These are phyloP conservation scores for Polyporus arcularius DNA, from an alignment of 768 basidiomycete species.

Conservation along the genomic window DNA sequence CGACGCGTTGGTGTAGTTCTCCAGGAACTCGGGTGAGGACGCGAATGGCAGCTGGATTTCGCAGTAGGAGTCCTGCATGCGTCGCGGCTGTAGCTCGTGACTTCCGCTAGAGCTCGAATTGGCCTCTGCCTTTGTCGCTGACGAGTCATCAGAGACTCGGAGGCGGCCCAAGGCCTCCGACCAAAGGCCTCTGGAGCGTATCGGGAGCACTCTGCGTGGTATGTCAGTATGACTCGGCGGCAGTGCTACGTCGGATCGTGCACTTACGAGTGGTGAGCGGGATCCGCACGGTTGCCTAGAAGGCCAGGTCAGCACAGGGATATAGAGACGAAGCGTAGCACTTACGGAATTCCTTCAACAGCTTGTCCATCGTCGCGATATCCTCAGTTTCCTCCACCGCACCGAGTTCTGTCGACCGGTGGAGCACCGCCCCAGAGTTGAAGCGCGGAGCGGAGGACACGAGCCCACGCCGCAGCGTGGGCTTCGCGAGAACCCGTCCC, in stretches of 20 bases:
- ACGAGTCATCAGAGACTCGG: conserved; percentile 20
- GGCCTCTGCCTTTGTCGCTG: conserved; percentile 19
- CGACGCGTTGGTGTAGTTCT: conserved; percentile 69
- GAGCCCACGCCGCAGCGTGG: conserved; percentile 2
- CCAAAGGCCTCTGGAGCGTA: conserved; percentile 56
- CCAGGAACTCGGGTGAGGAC: conserved; percentile 56
- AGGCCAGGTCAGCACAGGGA: not conserved
- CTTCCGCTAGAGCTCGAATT: conserved; percentile 13
- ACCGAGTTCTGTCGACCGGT: conserved; percentile 23
- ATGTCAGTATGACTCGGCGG: not conserved
- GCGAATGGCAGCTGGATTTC: conserved; percentile 67
- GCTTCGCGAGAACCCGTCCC: not conserved
- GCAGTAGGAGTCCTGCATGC: conserved; percentile 74
- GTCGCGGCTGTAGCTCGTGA: conserved; percentile 40
- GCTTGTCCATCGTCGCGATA: conserved; percentile 55
- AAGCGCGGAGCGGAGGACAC: conserved; percentile 5
- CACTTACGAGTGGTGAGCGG: conserved; percentile 21
- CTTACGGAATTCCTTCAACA: conserved; percentile 61
- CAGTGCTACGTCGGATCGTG: not conserved
- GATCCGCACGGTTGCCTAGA: conserved; percentile 18
- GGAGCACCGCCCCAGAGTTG: conserved; percentile 16
- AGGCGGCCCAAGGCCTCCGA: conserved; percentile 47
- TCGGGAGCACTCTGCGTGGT: conserved; percentile 52
- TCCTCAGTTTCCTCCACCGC: conserved; percentile 55
- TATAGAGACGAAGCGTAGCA: conserved; percentile 26